These are phyloP conservation scores for Scedosporium apiospermum DNA, from an alignment of 2,329 filamentous ascomycete species.

Conservation along the genomic window DNA sequence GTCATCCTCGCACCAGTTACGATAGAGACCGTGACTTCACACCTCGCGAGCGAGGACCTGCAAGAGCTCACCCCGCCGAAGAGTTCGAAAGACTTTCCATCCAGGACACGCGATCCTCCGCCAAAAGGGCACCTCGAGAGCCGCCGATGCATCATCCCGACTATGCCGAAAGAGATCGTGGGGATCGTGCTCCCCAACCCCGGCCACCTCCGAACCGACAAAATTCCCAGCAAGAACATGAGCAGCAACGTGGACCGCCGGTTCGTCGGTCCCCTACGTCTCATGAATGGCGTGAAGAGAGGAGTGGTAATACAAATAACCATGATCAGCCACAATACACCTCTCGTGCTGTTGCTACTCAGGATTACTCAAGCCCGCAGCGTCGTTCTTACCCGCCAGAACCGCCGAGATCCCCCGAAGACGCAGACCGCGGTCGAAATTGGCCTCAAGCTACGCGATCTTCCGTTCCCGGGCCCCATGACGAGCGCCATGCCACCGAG, in stretches of 20 bases:
- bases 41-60: not conserved
- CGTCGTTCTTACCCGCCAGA: not conserved
- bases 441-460: not conserved
- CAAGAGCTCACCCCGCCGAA: not conserved
- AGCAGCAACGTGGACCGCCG: not conserved
- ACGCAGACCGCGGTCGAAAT: not conserved
- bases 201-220: not conserved
- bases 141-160: not conserved
- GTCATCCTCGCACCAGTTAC: not conserved
- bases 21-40: not conserved
- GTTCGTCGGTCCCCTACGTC: not conserved
- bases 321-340: not conserved
- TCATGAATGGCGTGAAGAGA: not conserved
- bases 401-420: not conserved
- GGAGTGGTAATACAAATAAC: not conserved
- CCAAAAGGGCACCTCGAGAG: not conserved
- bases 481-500: not conserved
- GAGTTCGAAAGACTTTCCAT: not conserved
- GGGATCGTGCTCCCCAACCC: not conserved
- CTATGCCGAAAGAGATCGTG: not conserved
- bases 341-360: not conserved
- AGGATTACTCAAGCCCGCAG: not conserved
- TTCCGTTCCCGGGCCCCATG: not conserved
- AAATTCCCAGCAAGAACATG: not conserved
- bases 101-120: not conserved